Percentiles rank a stretch among this genome's conserved stretches.
These are phyloP conservation scores for Isatis lusitanica DNA, from an alignment of 441 rosid species.

Conservation along the genomic window DNA sequence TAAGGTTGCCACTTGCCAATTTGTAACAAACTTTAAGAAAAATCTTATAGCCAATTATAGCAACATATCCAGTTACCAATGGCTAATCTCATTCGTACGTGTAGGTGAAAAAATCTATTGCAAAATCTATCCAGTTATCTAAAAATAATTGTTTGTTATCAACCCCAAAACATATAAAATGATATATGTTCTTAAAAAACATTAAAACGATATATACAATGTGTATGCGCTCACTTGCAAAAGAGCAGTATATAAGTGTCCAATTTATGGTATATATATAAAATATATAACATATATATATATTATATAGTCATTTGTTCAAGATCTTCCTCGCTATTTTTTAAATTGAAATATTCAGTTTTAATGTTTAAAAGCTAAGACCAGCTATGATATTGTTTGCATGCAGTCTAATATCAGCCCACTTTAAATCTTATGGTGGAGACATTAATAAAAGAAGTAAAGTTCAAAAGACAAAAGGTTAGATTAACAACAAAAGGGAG, in stretches of 20 bases:
- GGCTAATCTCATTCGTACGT: too few relatives aligned
- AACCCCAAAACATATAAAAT: background rate
- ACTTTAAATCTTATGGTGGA: too few relatives aligned
- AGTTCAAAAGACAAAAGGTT: conserved; percentile 20
- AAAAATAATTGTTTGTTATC: background rate
- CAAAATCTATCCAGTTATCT: background rate
- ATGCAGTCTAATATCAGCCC: conserved; percentile 27
- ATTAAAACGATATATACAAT: too few relatives aligned
- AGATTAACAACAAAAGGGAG: background rate
- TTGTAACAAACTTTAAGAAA: background rate
- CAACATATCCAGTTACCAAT: background rate
- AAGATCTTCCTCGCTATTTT: background rate
- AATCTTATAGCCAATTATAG: background rate
- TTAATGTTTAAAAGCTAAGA: conserved; percentile 2
- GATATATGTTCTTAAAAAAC: too few relatives aligned
- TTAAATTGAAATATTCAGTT: background rate
- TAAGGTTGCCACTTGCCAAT: background rate
- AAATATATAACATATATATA: too few relatives aligned
- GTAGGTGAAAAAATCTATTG: background rate
- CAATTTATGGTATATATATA: background rate
- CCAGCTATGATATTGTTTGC: conserved; percentile 22
- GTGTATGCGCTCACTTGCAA: background rate
- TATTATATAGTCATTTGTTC: background rate
- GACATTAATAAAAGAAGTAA: conserved; percentile 10
- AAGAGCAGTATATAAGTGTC: background rate